Conservation (phyloP, 1,284 basidiomycete species). For the Melanopsichium pennsylvanicum region DNA sequence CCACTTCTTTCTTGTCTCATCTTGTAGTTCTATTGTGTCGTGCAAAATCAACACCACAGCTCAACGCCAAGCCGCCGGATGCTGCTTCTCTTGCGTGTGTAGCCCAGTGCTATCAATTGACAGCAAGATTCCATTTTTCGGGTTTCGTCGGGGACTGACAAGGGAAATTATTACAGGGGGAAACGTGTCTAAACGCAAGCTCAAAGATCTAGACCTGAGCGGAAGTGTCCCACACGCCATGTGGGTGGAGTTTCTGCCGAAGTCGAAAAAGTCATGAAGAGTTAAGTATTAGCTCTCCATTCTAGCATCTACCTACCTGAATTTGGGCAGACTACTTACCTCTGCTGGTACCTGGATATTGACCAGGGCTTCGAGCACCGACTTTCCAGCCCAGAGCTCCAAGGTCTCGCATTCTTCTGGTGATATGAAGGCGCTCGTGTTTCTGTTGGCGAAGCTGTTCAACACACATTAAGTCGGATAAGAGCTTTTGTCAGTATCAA, state of each 20-base stretch:
- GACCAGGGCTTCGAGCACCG: slow-evolving; percentile 70
- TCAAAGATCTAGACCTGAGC: background rate
- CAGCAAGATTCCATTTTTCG: too few species aligned
- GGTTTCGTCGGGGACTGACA: too few species aligned
- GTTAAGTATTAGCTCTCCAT: too few species aligned
- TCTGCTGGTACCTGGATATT: slow-evolving; percentile 45
- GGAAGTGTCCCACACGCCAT: slow-evolving; percentile 42
- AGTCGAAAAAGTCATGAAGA: background rate
- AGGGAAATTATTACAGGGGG: too few species aligned
- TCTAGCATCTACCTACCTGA: too few species aligned
- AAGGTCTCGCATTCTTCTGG: slow-evolving; percentile 74
- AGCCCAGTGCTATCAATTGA: too few species aligned
- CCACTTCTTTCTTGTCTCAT: background rate
- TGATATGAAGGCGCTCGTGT: slow-evolving; percentile 78
- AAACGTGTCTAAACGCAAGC: background rate
- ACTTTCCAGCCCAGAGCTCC: slow-evolving; percentile 75
- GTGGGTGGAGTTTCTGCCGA: slow-evolving; percentile 32
- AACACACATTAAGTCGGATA: too few species aligned
- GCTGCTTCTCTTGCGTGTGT: too few species aligned
- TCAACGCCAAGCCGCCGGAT: slow-evolving; percentile 1
- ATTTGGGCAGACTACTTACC: slow-evolving; percentile 10
- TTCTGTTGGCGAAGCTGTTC: slow-evolving; percentile 77
- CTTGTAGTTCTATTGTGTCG: slow-evolving; percentile 39
- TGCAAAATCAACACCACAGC: slow-evolving; percentile 40
- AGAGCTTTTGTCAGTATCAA: background rate